Evolutionary conservation across 2,329 filamentous ascomycete genomes (phyloP).

Genomic region (Microcera coccophila): DNA sequence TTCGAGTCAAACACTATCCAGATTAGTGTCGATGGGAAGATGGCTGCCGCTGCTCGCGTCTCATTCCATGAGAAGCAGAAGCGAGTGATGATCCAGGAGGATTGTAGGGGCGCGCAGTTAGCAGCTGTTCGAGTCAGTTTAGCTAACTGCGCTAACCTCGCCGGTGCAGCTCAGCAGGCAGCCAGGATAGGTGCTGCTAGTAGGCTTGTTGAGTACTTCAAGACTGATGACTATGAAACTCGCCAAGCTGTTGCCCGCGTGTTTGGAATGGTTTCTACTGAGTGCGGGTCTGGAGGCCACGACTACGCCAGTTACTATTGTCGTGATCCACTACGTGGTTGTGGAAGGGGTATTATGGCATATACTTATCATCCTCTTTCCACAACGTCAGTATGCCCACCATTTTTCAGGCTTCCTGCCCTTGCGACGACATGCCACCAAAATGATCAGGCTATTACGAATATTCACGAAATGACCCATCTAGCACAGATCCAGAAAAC

Average conservation of each 20-base stretch:
- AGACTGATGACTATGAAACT: conserved; percentile 44
- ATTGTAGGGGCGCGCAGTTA: conserved; percentile 49
- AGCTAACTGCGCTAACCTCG: conserved; percentile 50
- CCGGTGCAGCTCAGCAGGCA: conserved; percentile 48
- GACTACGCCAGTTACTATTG: conserved; percentile 56
- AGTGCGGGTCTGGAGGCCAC: conserved; percentile 49
- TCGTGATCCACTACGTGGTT: conserved; percentile 52
- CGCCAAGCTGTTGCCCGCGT: conserved; percentile 51
- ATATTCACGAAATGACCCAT: conserved; percentile 64
- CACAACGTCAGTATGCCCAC: conserved; percentile 58
- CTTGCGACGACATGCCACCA: conserved; percentile 52
- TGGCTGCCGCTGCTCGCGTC: conserved; percentile 48
- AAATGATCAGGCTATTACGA: conserved; percentile 63
- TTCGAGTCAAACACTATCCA: conserved; percentile 58
- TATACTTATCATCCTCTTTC: conserved; percentile 55
- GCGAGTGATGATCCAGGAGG: conserved; percentile 49
- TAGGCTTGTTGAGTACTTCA: conserved; percentile 62
- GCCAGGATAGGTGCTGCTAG: conserved; percentile 46
- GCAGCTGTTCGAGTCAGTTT: conserved; percentile 49
- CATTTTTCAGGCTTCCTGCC: conserved; percentile 55
- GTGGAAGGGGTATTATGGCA: conserved; percentile 50
- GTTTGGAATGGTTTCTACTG: conserved; percentile 46
- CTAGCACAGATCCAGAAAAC: conserved; percentile 55
- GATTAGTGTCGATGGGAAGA: conserved; percentile 53
- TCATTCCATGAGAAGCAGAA: conserved; percentile 48